Conservation (phyloP, 208 protist genomes). For the Trypanosoma cruzi region DNA sequence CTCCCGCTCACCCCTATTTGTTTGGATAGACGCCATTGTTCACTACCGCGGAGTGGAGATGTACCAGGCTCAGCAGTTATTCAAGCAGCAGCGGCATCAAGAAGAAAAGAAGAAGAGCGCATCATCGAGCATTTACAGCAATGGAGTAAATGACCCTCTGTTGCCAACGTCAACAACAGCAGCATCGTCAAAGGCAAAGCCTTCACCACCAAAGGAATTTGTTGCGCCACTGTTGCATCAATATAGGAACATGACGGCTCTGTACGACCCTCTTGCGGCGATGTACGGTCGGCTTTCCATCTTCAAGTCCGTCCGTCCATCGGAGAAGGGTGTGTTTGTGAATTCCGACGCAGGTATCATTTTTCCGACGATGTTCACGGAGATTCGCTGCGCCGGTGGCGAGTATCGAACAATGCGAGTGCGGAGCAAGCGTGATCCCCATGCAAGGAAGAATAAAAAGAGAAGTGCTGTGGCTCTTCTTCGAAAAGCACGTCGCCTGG, state of each 20-base stretch:
- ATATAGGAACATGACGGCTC: constrained; percentile 56
- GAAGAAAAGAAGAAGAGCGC: constrained; percentile 10
- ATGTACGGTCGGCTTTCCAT: constrained; percentile 80
- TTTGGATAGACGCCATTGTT: constrained; percentile 80
- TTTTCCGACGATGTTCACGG: constrained; percentile 81
- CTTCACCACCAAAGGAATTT: constrained; percentile 69
- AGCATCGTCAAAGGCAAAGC: not conserved
- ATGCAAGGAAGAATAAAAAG: constrained; percentile 28
- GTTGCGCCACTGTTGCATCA: constrained; percentile 81
- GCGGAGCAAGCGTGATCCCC: constrained; percentile 36
- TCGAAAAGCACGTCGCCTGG: constrained; percentile 26
- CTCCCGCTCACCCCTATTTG: constrained; percentile 64
- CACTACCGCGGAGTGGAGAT: constrained; percentile 81
- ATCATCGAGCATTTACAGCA: not conserved
- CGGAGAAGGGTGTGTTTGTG: constrained; percentile 58
- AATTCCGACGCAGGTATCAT: constrained; percentile 67
- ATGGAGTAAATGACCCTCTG: not conserved
- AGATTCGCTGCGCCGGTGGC: constrained; percentile 50
- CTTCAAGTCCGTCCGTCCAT: constrained; percentile 79
- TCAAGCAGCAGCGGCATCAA: constrained; percentile 15
- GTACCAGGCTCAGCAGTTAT: constrained; percentile 54
- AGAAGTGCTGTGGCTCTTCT: constrained; percentile 40
- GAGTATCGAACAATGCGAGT: constrained; percentile 54
- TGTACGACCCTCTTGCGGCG: constrained; percentile 72
- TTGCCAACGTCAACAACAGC: not conserved